Conservation (phyloP, 371 early-diverging fungal genomes). For the Mucor irregularis region DNA sequence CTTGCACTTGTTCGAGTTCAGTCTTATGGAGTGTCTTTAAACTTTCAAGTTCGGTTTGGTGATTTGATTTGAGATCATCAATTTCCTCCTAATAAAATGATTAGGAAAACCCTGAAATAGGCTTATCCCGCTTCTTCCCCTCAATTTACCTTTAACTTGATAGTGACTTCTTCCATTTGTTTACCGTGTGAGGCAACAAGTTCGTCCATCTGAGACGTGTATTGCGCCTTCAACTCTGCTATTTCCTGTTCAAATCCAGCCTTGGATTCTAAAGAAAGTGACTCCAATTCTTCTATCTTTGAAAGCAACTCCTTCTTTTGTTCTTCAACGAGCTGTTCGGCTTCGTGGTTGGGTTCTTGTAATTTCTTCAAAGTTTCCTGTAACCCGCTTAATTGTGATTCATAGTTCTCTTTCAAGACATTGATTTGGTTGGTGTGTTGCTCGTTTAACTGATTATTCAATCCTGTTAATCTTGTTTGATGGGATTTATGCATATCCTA, state of each 20-base stretch:
- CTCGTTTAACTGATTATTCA: slow-evolving; percentile 23
- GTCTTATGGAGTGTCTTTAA: slow-evolving; percentile 10
- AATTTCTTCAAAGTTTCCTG: slow-evolving; percentile 16
- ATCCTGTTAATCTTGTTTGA: slow-evolving; percentile 23
- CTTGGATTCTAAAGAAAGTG: slow-evolving; percentile 5
- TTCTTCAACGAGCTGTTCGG: slow-evolving; percentile 14
- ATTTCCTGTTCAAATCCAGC: slow-evolving; percentile 14
- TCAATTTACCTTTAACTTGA: slow-evolving; percentile 12
- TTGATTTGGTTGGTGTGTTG: slow-evolving; percentile 20
- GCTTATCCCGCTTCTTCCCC: too few relatives aligned
- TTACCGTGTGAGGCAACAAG: slow-evolving; percentile 6
- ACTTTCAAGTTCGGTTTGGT: slow-evolving; percentile 14
- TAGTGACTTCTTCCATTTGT: slow-evolving; percentile 9
- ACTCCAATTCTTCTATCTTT: slow-evolving; percentile 21
- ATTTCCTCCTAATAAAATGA: slow-evolving; percentile 18
- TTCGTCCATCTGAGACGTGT: slow-evolving; percentile 15
- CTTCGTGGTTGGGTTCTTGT: slow-evolving; percentile 14
- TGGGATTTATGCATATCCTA: slow-evolving; percentile 32
- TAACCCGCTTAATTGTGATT: slow-evolving; percentile 12
- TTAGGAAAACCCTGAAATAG: neutral
- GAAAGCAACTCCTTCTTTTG: slow-evolving; percentile 17
- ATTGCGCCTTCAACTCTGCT: slow-evolving; percentile 6
- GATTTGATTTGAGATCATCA: slow-evolving; percentile 3
- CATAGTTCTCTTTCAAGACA: slow-evolving; percentile 20
- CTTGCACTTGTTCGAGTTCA: slow-evolving; percentile 22